These are phyloP conservation scores for Bryum argenteum DNA, from an alignment of 225 moss, liverwort and hornwort genomes.

Conservation along the genomic window DNA sequence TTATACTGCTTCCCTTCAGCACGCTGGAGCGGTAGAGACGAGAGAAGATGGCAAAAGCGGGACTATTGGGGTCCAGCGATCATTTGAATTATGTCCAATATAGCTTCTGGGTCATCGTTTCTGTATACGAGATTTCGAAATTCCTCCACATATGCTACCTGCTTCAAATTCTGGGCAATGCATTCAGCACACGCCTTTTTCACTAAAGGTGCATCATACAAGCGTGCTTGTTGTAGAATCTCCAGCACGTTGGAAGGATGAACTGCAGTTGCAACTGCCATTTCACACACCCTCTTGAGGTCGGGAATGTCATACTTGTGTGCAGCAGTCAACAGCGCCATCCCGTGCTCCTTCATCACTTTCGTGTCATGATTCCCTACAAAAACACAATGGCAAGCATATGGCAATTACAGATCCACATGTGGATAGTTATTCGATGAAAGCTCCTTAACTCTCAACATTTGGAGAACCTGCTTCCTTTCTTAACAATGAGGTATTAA, in stretches of 20 bases:
- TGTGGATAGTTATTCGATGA: neutral
- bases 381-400: conserved; percentile 8
- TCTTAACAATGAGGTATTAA: neutral
- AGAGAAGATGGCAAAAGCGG: neutral
- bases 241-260: conserved; percentile 70
- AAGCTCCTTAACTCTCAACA: conserved; percentile 10
- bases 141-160: conserved; percentile 65
- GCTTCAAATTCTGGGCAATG: conserved; percentile 64
- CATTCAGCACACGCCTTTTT: conserved; percentile 71
- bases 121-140: conserved; percentile 64
- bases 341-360: conserved; percentile 74
- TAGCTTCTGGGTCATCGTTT: conserved; percentile 67
- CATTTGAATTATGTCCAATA: conserved; percentile 64
- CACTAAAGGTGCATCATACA: conserved; percentile 67
- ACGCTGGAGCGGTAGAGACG: neutral
- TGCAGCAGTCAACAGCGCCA: conserved; percentile 71
- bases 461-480: neutral
- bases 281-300: conserved; percentile 68
- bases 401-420: neutral
- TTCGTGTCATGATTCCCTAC: conserved; percentile 70
- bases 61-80: conserved; percentile 56
- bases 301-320: conserved; percentile 80
- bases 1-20: neutral
- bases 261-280: conserved; percentile 58
- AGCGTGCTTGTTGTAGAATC: conserved; percentile 70